Base-by-base conservation (phyloP, 1,284 basidiomycete genomes). In the Cryptococcus maquisensis region DNA sequence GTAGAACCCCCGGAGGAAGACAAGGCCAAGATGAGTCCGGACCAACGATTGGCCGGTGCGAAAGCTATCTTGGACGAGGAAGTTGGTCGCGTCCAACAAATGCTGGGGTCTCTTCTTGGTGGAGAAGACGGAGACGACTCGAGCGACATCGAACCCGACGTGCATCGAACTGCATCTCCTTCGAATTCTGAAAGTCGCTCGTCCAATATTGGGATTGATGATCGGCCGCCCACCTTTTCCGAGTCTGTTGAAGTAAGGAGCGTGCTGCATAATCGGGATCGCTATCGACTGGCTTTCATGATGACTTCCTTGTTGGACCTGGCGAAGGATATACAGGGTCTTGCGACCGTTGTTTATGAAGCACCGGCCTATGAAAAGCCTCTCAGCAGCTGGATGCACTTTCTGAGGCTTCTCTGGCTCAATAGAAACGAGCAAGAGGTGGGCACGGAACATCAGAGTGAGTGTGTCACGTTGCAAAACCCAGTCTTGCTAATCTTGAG, bases 241-340 rank as follows among this genome's bases (percentile, higher is more conserved):
- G 57, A 55, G 28, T 26, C 47, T 21, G 42, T 54, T 10, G 54
- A 55, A n/a, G 55, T 57, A 6, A 52, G 36, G 12, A 44, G 51
- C 43, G 37, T 59, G 3, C 56, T 69, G n/a, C 59, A 59, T 18
- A 64, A 65, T 42, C 59, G 66, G 37, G 72, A 73, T 36, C 59
- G 68, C 12, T 74, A 71, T 53, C 60, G 72, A 21, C 49, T 72
- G 7, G 73, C 73, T 1, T 73, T 75, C 49, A 70, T 72, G 57
- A 69, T 73, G 71, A 69, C 68, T 6, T 62, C 73, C 1, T 52
- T 75, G 3, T 55, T 73, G 3, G 73, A 75, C 44, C 57, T 73
- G 2, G 67, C 67, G 2, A 63, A 64, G 47, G 73, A 75, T 24
- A 58, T 68, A 1, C 38, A 55, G 4, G 41, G 20, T 8, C 52